Evolutionary conservation across 2,329 filamentous ascomycete genomes (phyloP).

Genomic region (Chaetomium strumarium): DNA sequence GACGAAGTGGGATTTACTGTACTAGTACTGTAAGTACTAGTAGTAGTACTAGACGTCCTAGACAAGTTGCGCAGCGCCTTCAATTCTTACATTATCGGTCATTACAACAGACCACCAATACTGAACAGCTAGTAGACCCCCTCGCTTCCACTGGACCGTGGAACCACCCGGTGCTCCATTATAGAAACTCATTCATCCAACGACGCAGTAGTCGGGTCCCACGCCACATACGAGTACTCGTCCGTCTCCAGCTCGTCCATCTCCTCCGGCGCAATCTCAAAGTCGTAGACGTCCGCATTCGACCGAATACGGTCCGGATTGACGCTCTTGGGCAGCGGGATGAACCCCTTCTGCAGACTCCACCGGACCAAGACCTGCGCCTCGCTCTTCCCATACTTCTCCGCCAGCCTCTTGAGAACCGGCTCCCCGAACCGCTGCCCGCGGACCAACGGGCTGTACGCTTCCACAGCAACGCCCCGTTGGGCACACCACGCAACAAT

Average conservation of each 20-base stretch:
- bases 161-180: too few species aligned
- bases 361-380: constrained; percentile 77
- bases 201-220: constrained; percentile 25
- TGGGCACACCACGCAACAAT: constrained; percentile 71
- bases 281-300: constrained; percentile 59
- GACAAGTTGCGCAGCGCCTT: too few species aligned
- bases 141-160: too few species aligned
- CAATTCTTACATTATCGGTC: too few species aligned
- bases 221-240: constrained; percentile 28
- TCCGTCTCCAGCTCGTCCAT: constrained; percentile 40
- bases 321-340: constrained; percentile 59
- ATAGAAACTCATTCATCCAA: constrained; percentile 7
- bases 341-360: constrained; percentile 71
- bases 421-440: constrained; percentile 67
- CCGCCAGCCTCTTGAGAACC: constrained; percentile 56
- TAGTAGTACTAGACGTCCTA: too few species aligned
- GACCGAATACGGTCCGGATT: constrained; percentile 52
- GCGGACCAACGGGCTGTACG: constrained; percentile 55
- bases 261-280: constrained; percentile 53
- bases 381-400: constrained; percentile 67
- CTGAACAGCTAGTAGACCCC: too few species aligned
- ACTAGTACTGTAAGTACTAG: too few species aligned
- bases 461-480: constrained; percentile 57
- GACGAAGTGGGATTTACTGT: too few species aligned
- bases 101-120: too few species aligned